Conservation (phyloP, 2,329 filamentous ascomycete genomes). For the Trichoderma atrobrunneum region DNA sequence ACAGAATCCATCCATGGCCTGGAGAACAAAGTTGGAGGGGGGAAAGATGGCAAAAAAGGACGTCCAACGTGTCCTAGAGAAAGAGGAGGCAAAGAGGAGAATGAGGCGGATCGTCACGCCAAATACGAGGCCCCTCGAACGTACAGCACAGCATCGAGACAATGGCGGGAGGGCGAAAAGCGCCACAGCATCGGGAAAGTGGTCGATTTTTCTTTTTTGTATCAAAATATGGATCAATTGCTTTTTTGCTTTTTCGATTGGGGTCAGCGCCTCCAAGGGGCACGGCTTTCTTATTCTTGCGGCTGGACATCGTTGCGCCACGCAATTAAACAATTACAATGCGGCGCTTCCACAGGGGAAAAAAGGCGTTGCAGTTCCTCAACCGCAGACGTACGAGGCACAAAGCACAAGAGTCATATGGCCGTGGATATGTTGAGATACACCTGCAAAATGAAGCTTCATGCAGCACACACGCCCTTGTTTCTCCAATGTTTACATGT, state of each 20-base stretch:
- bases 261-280: background rate
- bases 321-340: conserved; percentile 7
- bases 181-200: background rate
- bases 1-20: background rate
- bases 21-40: background rate
- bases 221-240: background rate
- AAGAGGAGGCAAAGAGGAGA: background rate
- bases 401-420: background rate
- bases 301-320: conserved; percentile 6
- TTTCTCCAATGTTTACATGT: background rate
- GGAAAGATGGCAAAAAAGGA: background rate
- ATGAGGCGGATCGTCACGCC: background rate
- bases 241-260: background rate
- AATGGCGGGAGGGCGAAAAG: background rate
- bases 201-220: background rate
- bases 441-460: background rate
- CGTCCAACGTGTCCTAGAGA: background rate
- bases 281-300: conserved; percentile 4
- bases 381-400: background rate
- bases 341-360: background rate
- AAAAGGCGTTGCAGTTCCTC: background rate
- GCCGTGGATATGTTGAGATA: background rate
- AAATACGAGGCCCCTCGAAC: background rate
- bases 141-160: background rate
- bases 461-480: background rate